Conservation (phyloP, 2,329 filamentous ascomycete species). For the Metarhizium rileyi region DNA sequence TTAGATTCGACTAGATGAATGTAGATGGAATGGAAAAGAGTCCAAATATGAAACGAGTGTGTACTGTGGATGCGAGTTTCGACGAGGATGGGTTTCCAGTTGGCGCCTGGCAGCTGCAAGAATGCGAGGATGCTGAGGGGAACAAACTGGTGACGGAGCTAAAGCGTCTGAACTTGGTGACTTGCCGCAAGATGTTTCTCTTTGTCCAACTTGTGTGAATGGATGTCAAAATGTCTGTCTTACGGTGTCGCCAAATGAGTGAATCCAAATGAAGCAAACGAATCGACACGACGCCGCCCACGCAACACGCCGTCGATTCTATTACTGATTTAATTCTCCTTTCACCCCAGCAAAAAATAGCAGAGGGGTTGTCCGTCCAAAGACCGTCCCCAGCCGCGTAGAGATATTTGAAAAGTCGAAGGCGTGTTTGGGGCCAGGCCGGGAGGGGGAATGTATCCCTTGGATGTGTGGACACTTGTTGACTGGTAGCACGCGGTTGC, state of each 20-base stretch:
- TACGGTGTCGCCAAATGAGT: conserved; percentile 1
- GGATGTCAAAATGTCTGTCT: background rate
- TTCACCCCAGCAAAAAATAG: too few relatives aligned
- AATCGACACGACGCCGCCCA: background rate
- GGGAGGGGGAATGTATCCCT: too few relatives aligned
- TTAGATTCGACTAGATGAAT: background rate
- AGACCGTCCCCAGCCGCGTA: conserved; percentile 6
- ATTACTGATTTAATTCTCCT: background rate
- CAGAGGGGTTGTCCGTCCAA: too few relatives aligned
- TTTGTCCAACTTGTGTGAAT: background rate
- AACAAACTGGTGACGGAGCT: too few relatives aligned
- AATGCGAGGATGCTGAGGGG: too few relatives aligned
- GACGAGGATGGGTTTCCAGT: too few relatives aligned
- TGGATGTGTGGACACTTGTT: too few relatives aligned
- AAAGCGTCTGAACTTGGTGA: too few relatives aligned
- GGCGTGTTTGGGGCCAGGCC: background rate
- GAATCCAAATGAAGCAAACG: conserved; percentile 7
- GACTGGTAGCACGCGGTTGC: too few relatives aligned
- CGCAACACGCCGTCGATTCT: background rate
- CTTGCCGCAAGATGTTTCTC: background rate
- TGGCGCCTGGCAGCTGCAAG: too few relatives aligned
- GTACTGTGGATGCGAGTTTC: too few relatives aligned
- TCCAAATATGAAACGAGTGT: too few relatives aligned
- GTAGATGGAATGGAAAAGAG: background rate
- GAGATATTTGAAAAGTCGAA: conserved; percentile 3